Evolutionary conservation across 1,284 basidiomycete genomes (phyloP).

Genomic region (Ganoderma lucidum): DNA sequence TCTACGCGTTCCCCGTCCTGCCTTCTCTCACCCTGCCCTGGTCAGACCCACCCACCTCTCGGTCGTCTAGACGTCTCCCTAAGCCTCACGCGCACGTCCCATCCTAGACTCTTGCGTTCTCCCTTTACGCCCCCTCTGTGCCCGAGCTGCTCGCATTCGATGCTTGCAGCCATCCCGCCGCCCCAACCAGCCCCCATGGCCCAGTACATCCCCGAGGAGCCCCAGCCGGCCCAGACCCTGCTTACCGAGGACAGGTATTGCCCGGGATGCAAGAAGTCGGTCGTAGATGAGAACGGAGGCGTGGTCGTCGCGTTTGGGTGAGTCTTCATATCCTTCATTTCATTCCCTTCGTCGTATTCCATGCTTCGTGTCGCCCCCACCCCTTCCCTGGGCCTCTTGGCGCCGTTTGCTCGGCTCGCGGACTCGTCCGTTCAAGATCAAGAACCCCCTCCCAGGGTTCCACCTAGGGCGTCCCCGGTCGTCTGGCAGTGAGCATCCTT

Average conservation of each 20-base stretch:
- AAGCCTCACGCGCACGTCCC: background rate
- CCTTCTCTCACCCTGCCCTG: background rate
- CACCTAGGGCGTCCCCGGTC: background rate
- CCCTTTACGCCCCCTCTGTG: background rate
- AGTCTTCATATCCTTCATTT: slow-evolving; percentile 38
- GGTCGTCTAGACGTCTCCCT: background rate
- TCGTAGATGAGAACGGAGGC: slow-evolving; percentile 86
- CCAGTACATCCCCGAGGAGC: slow-evolving; percentile 22
- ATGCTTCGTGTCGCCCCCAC: slow-evolving; percentile 4
- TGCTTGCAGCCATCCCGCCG: slow-evolving; percentile 30
- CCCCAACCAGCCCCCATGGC: slow-evolving; percentile 25
- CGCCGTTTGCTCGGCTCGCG: background rate
- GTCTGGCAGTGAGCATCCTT: background rate
- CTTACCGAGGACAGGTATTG: slow-evolving; percentile 72
- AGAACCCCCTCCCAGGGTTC: background rate
- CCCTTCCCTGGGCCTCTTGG: slow-evolving; percentile 1
- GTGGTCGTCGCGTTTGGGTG: slow-evolving; percentile 93
- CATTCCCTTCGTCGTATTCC: slow-evolving; percentile 31
- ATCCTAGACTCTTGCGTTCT: background rate
- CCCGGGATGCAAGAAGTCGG: slow-evolving; percentile 86
- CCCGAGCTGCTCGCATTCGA: slow-evolving; percentile 9
- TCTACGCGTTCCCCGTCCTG: background rate
- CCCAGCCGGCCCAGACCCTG: slow-evolving; percentile 23
- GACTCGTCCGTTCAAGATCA: background rate
- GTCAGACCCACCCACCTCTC: background rate